Evolutionary conservation across 768 basidiomycete genomes (phyloP), one percentile per base, ranked within the genome.

Genomic region (Fomitopsis pulvina): DNA sequence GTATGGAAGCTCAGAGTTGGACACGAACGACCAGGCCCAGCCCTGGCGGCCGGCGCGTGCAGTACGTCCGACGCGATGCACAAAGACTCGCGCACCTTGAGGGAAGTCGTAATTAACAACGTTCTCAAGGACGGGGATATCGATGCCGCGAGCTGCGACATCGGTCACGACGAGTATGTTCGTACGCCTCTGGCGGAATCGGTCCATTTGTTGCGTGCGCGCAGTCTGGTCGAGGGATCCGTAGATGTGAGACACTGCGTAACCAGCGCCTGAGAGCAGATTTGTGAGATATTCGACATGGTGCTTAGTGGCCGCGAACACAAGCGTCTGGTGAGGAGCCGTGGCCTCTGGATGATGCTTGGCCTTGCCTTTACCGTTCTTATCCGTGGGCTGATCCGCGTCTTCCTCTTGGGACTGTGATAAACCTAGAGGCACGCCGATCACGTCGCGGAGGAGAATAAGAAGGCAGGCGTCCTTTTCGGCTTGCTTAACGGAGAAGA

Each of bases 61-160:
- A 4, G 96, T 97, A 52, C 96, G 81, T 41, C 96, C 96, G 21
- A 98, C 95, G 51, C 96, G 88, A 66, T 99, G 96, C 0, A 99
- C 84, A 57, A 97, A 99, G 10, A 96, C 83, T 50, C 94, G 75
- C 1, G 92, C 82, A 21, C 94, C 92, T 52, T 92, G 87, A 0
- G 96, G 96, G 57, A 99, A 97, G 60, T 99, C 96, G 66, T 94
- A 99, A 66, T 99, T 99, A 65, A 99, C 75, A 28, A 99, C 96
- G 62, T 98, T 90, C 63, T 94, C 92, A 53, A 99, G 77, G 34
- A 97, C 77, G 4, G 96, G 96, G 28, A 99, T 94, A 68, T 99
- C 96, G 58, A 99, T 92, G 60, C 96, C 96, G 57, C 96, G 87
- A 12, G 96, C 96, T 18, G 96, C 96, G 34, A 99, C 92, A 61